Base-by-base conservation (phyloP, 495 filamentous ascomycete species). In the Penicillium cosmopolitanum region DNA sequence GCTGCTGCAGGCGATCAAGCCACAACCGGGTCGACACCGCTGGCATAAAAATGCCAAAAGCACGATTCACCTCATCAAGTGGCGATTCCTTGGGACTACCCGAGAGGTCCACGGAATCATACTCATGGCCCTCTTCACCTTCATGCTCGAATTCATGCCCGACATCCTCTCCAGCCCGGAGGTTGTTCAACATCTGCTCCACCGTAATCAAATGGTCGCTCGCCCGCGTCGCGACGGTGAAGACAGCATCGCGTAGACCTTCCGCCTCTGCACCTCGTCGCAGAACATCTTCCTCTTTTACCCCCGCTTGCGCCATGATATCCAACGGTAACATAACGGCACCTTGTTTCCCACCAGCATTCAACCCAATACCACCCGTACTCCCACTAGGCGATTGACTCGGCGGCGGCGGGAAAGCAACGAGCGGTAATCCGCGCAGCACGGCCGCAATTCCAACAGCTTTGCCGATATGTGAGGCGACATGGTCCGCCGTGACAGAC, bases 181-280 rank as follows among this genome's bases (percentile, higher is more conserved):
- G 70, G 65, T 89, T 89, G 70, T 83, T 86, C 62, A 97, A 68
- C 95, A 98, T 96, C 71, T 95, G 90, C 60, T 94, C 80, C 15
- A 89, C 94, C 0, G 95, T 98, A 58, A 97, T 96, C 50, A 98
- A 74, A 73, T 98, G 95, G 75, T 98, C 95, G 69, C 91, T 93
- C 5, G 95, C 95, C 34, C 92, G 83, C 0, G 95, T 98, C 1
- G 95, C 95, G 19, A 98, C 92, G 18, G 84, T 80, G 66, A 98
- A 97, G 5, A 98, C 87, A 2, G 93, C 94, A 74, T 97, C 95
- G 36, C 87, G 84, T 9, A 97, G 75, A 0, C 92, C 93, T 13
- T 84, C 77, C 0, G 95, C 94, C 7, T 85, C 79, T 0, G 88
- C 82, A 0, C 92, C 94, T n/a, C 84, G 77, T 3, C 93, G 84